These are phyloP conservation scores for Neurospora terricola DNA, from an alignment of 495 filamentous ascomycete genomes.

Conservation along the genomic window DNA sequence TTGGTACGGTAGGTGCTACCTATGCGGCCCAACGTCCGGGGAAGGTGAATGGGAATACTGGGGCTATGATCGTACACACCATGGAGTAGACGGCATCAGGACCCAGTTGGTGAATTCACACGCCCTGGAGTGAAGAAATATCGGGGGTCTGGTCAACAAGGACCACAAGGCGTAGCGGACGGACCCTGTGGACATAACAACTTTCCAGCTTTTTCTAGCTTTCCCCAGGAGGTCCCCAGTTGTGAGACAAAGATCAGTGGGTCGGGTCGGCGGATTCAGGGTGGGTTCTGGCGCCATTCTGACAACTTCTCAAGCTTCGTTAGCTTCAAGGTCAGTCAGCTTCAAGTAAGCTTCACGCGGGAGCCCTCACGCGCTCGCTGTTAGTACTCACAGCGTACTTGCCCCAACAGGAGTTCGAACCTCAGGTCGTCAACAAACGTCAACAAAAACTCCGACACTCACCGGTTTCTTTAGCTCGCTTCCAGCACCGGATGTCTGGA, in stretches of 20 bases:
- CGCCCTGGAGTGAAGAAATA: not conserved
- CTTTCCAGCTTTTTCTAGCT: not conserved
- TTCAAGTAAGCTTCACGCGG: not conserved
- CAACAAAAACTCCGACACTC: not conserved
- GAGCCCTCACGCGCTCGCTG: not conserved
- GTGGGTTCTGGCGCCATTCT: not conserved
- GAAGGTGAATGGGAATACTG: not conserved
- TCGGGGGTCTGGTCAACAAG: not conserved
- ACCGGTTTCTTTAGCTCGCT: not conserved
- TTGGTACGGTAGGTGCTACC: not conserved
- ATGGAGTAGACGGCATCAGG: not conserved
- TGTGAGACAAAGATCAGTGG: not conserved
- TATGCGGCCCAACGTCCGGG: not conserved
- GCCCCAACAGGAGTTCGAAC: not conserved
- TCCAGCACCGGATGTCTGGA: not conserved
- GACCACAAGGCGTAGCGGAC: not conserved
- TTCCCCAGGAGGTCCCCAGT: not conserved
- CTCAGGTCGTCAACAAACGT: not conserved
- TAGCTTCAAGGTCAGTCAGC: not conserved
- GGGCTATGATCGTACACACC: not conserved
- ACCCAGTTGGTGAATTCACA: not conserved
- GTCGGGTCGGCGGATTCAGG: not conserved
- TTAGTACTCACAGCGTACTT: not conserved
- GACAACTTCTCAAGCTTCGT: not conserved
- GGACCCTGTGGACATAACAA: not conserved